Conservation (phyloP, 179 eudicot species). For the Vitellaria paradoxa region DNA sequence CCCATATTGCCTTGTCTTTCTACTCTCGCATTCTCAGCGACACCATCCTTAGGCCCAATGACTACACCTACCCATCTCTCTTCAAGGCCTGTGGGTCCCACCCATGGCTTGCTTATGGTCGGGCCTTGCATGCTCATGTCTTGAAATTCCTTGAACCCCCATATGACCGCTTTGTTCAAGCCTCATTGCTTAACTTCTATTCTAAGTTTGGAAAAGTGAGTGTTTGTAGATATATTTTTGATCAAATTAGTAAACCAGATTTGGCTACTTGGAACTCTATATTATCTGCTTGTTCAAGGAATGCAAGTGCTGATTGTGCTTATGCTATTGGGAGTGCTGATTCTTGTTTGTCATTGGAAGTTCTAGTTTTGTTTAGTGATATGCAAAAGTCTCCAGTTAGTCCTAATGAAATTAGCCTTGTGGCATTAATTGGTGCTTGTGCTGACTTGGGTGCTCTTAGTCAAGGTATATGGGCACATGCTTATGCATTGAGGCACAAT, state of each 20-base stretch:
- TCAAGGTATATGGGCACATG: conserved; percentile 44
- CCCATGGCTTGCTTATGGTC: conserved; percentile 33
- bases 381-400: conserved; percentile 31
- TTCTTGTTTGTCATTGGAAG: conserved; percentile 26
- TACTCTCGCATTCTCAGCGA: conserved; percentile 26
- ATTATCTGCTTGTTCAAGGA: conserved; percentile 34
- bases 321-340: neutral
- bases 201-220: conserved; percentile 36
- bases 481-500: conserved; percentile 24
- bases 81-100: conserved; percentile 42
- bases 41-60: conserved; percentile 24
- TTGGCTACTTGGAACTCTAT: conserved; percentile 46
- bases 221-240: conserved; percentile 31
- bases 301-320: conserved; percentile 4
- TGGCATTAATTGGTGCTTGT: conserved; percentile 41
- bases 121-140: conserved; percentile 37
- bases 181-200: conserved; percentile 43
- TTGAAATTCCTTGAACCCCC: conserved; percentile 32
- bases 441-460: conserved; percentile 39
- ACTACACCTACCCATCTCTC: conserved; percentile 42
- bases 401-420: conserved; percentile 41
- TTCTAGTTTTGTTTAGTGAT: conserved; percentile 33
- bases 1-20: conserved; percentile 28
- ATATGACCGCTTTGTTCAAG: conserved; percentile 35
- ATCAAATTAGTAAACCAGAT: conserved; percentile 36